Conservation (phyloP, 1,139 yeast species). For the Zygoascus hellenicus region DNA sequence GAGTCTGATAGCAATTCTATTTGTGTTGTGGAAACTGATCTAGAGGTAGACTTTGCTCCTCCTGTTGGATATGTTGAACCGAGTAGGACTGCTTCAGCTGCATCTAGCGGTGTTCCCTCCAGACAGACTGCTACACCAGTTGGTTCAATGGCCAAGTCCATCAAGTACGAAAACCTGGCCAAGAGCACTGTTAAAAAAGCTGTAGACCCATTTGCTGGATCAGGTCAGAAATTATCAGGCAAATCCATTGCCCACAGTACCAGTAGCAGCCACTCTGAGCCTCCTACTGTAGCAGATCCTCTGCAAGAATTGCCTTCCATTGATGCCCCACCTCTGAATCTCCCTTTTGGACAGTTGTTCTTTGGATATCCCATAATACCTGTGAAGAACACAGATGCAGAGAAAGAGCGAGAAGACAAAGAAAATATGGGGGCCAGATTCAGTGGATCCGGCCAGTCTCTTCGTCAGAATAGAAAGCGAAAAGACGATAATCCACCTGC, state of each 20-base stretch:
- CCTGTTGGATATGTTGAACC: slow-evolving; percentile 98
- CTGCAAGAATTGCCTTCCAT: slow-evolving; percentile 44
- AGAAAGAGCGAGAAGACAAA: slow-evolving; percentile 35
- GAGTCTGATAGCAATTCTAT: slow-evolving; percentile 58
- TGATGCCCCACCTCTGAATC: slow-evolving; percentile 62
- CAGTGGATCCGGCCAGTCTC: slow-evolving; percentile 38
- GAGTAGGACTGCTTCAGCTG: slow-evolving; percentile 18
- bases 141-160: slow-evolving; percentile 76
- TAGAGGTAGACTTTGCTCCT: slow-evolving; percentile 96
- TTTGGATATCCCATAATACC: slow-evolving; percentile 88
- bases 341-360: slow-evolving; percentile 83
- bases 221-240: slow-evolving; percentile 53
- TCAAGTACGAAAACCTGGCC: slow-evolving; percentile 56
- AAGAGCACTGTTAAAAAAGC: slow-evolving; percentile 14
- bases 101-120: slow-evolving; percentile 23
- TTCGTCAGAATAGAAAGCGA: slow-evolving; percentile 70
- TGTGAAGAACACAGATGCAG: slow-evolving; percentile 48
- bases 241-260: slow-evolving; percentile 7
- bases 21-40: slow-evolving; percentile 94
- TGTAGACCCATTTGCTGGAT: slow-evolving; percentile 46
- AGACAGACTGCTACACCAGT: slow-evolving; percentile 29
- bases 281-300: slow-evolving; percentile 33
- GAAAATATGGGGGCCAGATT: slow-evolving; percentile 35
- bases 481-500: slow-evolving; percentile 48
- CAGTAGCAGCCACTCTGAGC: not conserved